Evolutionary conservation across 1,284 basidiomycete genomes (phyloP).

Genomic region (Sporisorium graminicola): DNA sequence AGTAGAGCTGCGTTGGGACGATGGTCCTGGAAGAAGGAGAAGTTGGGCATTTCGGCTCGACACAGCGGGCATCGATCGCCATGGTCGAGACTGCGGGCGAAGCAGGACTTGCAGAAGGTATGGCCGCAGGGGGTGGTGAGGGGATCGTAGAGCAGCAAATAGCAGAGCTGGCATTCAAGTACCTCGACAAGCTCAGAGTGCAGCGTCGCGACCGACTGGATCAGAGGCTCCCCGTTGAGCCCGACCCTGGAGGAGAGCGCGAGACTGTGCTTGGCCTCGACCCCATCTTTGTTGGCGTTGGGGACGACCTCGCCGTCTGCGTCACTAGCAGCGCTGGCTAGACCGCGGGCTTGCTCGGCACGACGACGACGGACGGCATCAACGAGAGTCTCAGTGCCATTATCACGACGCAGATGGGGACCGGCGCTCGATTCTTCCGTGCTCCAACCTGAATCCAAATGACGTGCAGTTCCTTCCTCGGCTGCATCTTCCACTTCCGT

Average conservation of each 20-base stretch:
- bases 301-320: constrained; percentile 5
- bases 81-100: constrained; percentile 90
- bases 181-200: constrained; percentile 77
- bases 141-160: constrained; percentile 83
- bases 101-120: constrained; percentile 89
- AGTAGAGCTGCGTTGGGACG: constrained; percentile 48
- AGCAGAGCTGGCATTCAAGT: constrained; percentile 91
- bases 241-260: constrained; percentile 33
- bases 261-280: constrained; percentile 39
- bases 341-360: constrained; percentile 6
- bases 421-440: constrained; percentile 32
- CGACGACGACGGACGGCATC: constrained; percentile 26
- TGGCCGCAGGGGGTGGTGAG: constrained; percentile 94
- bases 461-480: constrained; percentile 14
- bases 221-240: constrained; percentile 37
- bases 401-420: constrained; percentile 3
- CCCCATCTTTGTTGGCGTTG: constrained; percentile 4
- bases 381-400: constrained; percentile 11
- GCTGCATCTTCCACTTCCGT: constrained; percentile 1
- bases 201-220: constrained; percentile 52
- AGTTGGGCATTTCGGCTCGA: constrained; percentile 80
- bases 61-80: constrained; percentile 85
- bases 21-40: constrained; percentile 83
- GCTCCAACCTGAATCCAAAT: constrained; percentile 39
- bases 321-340: constrained; percentile 12